Percentiles rank a stretch among this genome's conserved stretches.
These are phyloP conservation scores for Arthrinium phaeospermum DNA, from an alignment of 2,329 filamentous ascomycete species.

Conservation along the genomic window DNA sequence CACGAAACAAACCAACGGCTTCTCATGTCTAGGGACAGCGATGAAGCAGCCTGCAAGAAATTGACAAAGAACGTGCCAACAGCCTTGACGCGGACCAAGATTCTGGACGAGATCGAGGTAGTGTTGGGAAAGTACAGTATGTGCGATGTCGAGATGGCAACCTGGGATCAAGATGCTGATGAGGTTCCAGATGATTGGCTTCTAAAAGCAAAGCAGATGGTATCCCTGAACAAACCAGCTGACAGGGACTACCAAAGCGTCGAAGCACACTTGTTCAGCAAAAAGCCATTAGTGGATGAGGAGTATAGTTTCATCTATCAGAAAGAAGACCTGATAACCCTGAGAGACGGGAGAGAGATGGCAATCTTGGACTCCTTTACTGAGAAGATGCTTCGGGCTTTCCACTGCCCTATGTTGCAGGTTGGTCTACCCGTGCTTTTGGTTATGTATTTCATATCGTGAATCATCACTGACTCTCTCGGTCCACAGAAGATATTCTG, in stretches of 20 bases:
- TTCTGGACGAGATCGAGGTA: not conserved
- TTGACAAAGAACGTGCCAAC: not conserved
- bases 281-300: not conserved
- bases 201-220: not conserved
- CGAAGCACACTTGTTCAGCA: not conserved
- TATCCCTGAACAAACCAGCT: not conserved
- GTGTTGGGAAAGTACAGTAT: not conserved
- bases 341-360: slow-evolving; percentile 20
- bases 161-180: not conserved
- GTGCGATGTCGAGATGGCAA: not conserved
- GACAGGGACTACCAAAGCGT: not conserved
- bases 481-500: too few relatives aligned
- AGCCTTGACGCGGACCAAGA: not conserved
- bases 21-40: not conserved
- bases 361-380: slow-evolving; percentile 18
- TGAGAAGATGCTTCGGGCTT: slow-evolving; percentile 13
- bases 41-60: not conserved
- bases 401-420: slow-evolving; percentile 8
- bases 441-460: too few relatives aligned
- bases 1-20: not conserved
- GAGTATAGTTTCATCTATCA: slow-evolving; percentile 15
- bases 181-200: not conserved
- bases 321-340: slow-evolving; percentile 18
- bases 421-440: too few relatives aligned
- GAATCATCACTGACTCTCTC: too few relatives aligned